These are phyloP conservation scores for Rubia peregrina DNA, from an alignment of 305 asterid species.

Conservation along the genomic window DNA sequence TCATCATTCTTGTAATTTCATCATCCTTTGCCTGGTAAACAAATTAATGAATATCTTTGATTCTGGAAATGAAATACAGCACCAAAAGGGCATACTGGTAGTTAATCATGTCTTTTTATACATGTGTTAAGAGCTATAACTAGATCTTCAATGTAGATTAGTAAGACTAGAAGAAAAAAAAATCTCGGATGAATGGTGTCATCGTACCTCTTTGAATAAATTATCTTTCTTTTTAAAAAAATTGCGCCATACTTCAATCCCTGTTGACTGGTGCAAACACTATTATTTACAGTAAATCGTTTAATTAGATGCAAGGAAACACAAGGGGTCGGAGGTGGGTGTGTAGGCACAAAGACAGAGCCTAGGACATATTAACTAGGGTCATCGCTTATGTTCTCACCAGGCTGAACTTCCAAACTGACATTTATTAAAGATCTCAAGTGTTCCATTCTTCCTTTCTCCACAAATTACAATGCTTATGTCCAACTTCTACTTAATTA, in stretches of 20 bases:
- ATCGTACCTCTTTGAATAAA: not conserved
- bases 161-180: not conserved
- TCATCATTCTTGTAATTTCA: conserved; percentile 85
- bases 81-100: not conserved
- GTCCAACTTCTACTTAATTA: too few relatives aligned
- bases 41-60: not conserved
- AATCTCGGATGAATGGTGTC: not conserved
- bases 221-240: not conserved
- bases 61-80: not conserved
- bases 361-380: not conserved
- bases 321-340: too few relatives aligned
- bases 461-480: not conserved
- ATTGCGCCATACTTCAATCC: not conserved
- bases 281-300: not conserved
- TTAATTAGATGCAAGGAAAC: not conserved
- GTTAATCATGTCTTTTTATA: not conserved
- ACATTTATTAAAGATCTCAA: not conserved
- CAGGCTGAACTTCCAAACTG: not conserved
- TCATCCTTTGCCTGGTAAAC: conserved; percentile 79
- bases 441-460: not conserved
- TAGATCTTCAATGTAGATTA: not conserved
- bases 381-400: not conserved
- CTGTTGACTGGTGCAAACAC: not conserved
- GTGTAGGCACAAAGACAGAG: not conserved
- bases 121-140: not conserved